Base-by-base conservation (phyloP, 805 yeast genomes). In the Candida incommunis region DNA sequence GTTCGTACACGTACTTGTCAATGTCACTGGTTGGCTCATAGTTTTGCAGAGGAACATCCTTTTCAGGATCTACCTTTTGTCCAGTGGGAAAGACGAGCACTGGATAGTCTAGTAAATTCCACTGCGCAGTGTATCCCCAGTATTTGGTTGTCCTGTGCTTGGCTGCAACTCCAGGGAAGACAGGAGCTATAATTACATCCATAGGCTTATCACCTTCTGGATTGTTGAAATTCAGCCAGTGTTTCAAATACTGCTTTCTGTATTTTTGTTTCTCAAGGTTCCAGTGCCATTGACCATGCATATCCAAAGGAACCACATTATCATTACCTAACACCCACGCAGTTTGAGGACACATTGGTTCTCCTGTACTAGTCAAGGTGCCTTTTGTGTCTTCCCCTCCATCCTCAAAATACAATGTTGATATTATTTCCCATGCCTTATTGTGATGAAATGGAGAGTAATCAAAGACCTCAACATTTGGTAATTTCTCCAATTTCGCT, bases 121-220 rank as follows among this genome's bases (percentile, higher is more conserved):
- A 83, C 50, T 80, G 68, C 2, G 86, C 65, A 3, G 90, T 81
- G 67, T 83, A 83, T 2, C 88, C 82, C 88, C 92, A 83, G 62
- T 80, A 80, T 59, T 72, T 74, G 4, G 80, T 71, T 43, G 71
- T 68, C 42, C 72, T 74, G 21, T 81, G 75, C 45, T 70, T 71
- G 40, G 86, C 84, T n/a, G 92, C 85, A 43, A 77, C 78, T 50
- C 80, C 80, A 46, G 72, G 74, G 60, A 78, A 81, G 72, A 31
- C 37, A 5, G 37, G 37, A 9, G 37, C 37, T 11, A 31, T 31
- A 18, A 31, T 31, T 11, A 18, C 37, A 16, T 31, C 37, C 37
- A 31, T 31, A 9, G 37, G 37, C 4, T 5, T 16, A 11, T 7
- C 37, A 13, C 37, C 37, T 11, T 9, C 13, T 16, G 37, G 37